Evolutionary conservation across 805 yeast species (phyloP).

Genomic region (Zygotorulaspora danielsina): DNA sequence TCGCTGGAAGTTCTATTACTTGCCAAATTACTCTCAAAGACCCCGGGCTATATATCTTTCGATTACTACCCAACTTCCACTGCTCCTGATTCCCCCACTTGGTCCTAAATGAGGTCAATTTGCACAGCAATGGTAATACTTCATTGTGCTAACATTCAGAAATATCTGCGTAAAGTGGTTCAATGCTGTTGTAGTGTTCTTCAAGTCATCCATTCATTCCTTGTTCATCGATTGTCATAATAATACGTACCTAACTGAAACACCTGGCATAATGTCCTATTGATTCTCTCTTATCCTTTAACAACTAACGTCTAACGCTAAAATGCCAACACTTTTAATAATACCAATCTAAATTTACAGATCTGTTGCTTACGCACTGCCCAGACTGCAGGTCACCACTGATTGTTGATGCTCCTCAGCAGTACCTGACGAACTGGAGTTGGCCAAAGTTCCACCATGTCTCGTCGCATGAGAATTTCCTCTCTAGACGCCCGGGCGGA

Average conservation of each 20-base stretch:
- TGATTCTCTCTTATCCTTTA: constrained; percentile 13
- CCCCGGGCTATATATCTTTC: too few relatives aligned
- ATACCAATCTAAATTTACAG: not conserved
- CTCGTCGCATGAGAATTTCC: too few relatives aligned
- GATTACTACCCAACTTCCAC: too few relatives aligned
- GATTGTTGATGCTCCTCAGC: constrained; percentile 1
- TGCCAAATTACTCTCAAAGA: too few relatives aligned
- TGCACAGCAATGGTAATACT: too few relatives aligned
- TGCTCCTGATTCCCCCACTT: too few relatives aligned
- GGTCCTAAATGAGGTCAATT: too few relatives aligned
- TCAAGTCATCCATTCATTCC: constrained; percentile 1
- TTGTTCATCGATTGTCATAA: constrained; percentile 1
- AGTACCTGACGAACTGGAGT: not conserved
- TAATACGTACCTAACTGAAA: constrained; percentile 88
- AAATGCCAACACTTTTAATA: not conserved
- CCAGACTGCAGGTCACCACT: not conserved
- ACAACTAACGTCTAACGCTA: not conserved
- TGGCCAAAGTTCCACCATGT: not conserved
- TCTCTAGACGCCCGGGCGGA: not conserved
- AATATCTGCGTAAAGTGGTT: too few relatives aligned
- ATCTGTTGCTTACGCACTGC: not conserved
- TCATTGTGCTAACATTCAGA: too few relatives aligned
- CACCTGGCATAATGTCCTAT: constrained; percentile 81
- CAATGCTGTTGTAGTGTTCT: not conserved
- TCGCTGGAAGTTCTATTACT: too few relatives aligned